phyloP scores from a whole-genome alignment of 805 yeast species.

The Lachancea sp. region DNA sequence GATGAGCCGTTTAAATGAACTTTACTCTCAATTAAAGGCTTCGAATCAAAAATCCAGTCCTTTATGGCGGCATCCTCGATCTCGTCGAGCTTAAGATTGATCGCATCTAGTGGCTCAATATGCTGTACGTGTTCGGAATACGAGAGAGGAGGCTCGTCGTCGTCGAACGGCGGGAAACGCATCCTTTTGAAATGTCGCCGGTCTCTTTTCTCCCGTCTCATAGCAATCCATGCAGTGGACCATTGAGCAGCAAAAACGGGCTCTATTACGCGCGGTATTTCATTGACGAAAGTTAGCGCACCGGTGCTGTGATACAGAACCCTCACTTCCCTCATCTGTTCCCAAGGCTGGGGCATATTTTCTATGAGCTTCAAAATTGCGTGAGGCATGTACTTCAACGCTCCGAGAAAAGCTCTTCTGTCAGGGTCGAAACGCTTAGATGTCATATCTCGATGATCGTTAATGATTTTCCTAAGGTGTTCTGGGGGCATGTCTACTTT shows the following conservation, averaged over 20 bases:
- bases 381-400: conserved; percentile 92
- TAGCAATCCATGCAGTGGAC: conserved; percentile 87
- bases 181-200: conserved; percentile 83
- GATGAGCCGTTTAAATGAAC: conserved; percentile 65
- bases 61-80: conserved; percentile 52
- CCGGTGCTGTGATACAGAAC: conserved; percentile 89
- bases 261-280: conserved; percentile 83
- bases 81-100: conserved; percentile 58
- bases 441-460: conserved; percentile 79
- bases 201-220: conserved; percentile 92
- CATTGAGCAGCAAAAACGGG: conserved; percentile 92
- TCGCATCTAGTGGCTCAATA: conserved; percentile 64
- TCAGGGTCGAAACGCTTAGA: conserved; percentile 74
- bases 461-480: conserved; percentile 77
- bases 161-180: conserved; percentile 95
- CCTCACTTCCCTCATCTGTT: conserved; percentile 70
- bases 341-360: conserved; percentile 99
- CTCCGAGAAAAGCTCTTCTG: conserved; percentile 81
- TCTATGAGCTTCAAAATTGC: conserved; percentile 84
- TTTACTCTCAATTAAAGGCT: conserved; percentile 58
- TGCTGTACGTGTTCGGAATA: conserved; percentile 77
- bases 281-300: conserved; percentile 92
- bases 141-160: conserved; percentile 87
- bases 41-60: conserved; percentile 78
- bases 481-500: conserved; percentile 90